These are phyloP conservation scores for Naganishia vaughanmartiniae DNA, from an alignment of 768 basidiomycete genomes.

Conservation along the genomic window DNA sequence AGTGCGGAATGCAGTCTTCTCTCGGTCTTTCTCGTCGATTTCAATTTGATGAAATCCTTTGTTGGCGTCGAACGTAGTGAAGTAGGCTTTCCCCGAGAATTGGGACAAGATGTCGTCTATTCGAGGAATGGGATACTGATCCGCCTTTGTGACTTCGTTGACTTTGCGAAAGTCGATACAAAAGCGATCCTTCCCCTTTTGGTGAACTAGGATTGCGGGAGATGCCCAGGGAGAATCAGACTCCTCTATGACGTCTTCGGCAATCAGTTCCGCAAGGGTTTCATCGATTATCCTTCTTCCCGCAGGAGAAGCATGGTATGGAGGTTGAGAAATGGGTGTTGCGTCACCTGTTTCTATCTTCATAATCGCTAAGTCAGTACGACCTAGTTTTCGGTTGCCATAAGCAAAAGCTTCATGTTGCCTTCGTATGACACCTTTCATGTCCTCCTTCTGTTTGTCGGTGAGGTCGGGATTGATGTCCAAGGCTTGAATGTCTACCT, in stretches of 20 bases:
- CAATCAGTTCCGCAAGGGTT: no score
- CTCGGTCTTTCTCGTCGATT: constrained; percentile 7
- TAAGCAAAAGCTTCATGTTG: constrained; percentile 21
- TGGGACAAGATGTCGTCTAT: no score
- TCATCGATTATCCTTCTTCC: constrained; percentile 8
- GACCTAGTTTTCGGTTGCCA: constrained; percentile 12
- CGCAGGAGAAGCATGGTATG: constrained; percentile 26
- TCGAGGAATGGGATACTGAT: no score
- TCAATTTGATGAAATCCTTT: constrained; percentile 26
- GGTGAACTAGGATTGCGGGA: constrained; percentile 20
- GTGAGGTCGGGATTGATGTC: constrained; percentile 25
- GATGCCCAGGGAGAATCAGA: constrained; percentile 30
- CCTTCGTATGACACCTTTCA: background rate
- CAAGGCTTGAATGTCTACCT: background rate
- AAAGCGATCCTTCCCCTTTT: constrained; percentile 27
- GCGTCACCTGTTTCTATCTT: constrained; percentile 13
- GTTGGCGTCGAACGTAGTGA: constrained; percentile 22
- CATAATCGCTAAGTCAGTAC: constrained; percentile 4
- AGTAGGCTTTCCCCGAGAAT: background rate
- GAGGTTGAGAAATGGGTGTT: constrained; percentile 16
- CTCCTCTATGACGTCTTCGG: no score
- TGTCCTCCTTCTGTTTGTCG: background rate
- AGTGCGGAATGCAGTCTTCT: constrained; percentile 25
- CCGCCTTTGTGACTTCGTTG: no score
- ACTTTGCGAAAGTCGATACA: no score